A percentile compares a stretch with the other conserved stretches of the same genome.
phyloP scores from a whole-genome alignment of 768 basidiomycete species.

The Kwoniella botswanensis region DNA sequence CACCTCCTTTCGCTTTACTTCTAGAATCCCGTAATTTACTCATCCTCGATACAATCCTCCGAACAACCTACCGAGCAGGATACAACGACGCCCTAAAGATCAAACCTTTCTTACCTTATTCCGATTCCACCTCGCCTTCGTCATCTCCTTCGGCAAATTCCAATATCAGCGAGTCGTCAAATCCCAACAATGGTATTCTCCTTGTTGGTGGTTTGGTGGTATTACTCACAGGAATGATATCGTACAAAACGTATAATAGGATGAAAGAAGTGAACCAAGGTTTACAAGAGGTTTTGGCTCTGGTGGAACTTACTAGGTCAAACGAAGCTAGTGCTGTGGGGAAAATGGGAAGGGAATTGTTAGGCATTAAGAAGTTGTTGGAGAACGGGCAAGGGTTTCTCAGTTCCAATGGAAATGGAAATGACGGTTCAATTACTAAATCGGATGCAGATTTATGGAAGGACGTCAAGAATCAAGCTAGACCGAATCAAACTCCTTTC shows the following conservation, averaged over 20 bases:
- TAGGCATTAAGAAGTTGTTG: neutral
- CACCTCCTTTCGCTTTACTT: neutral
- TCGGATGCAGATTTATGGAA: neutral
- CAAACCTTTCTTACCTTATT: slow-evolving; percentile 17
- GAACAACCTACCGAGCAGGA: slow-evolving; percentile 22
- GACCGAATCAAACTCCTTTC: neutral
- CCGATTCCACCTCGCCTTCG: neutral
- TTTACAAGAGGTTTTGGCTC: slow-evolving; percentile 15
- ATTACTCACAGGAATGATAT: neutral
- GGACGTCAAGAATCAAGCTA: neutral
- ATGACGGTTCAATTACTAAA: neutral
- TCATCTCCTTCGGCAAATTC: neutral
- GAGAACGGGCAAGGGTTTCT: neutral
- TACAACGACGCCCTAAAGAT: slow-evolving; percentile 26
- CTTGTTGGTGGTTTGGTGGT: neutral
- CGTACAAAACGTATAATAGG: neutral
- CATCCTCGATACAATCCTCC: slow-evolving; percentile 27
- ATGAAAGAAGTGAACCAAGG: slow-evolving; percentile 13
- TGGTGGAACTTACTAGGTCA: slow-evolving; percentile 2
- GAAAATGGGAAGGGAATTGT: slow-evolving; percentile 6
- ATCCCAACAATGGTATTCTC: neutral
- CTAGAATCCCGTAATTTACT: slow-evolving; percentile 15
- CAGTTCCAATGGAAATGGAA: neutral
- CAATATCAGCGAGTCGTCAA: neutral
- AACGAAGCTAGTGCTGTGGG: neutral